Evolutionary conservation across 108 stramenopile species (phyloP), one percentile per base, ranked within the genome.

Genomic region (Cyclostephanos tholiformis): DNA sequence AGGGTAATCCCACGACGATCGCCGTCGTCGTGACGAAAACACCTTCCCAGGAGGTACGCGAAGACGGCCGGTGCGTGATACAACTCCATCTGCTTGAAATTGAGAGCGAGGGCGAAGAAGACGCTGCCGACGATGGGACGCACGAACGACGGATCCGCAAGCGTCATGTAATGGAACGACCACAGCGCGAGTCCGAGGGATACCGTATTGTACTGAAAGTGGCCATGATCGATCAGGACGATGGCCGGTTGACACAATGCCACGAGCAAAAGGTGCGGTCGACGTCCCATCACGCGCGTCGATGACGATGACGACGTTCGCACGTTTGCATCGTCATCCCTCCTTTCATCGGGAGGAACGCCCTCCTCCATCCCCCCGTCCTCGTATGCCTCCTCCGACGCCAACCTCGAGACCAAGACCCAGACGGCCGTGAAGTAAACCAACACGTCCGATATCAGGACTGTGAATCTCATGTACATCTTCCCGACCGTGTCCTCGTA

Each of bases 61-160:
- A 96, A 96, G 11, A 98, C 89, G 11, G 86, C 95, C 0, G 97
- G 97, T 12, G 96, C 95, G 78, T 94, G 95, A 77, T 97, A 98
- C 12, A 98, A 83, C 23, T 92, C 87, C 96, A 97, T 98, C 80
- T 98, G 97, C 79, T 98, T 98, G 83, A 95, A 96, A 77, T 95
- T 95, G n/a, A 98, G 82, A 36, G 97, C 93, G 58, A 95, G 55
- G n/a, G 81, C 70, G 70, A 94, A 98, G 14, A 89, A 74, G 26
- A 94, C 27, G 41, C 87, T 79, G 0, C 91, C 97, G 44, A 84
- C 0, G 10, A 96, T 56, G 46, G 87, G 89, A 56, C 65, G 44
- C 22, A 57, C 64, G 22, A 64, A 53, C n/a, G 62, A 87, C 72
- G 57, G 66, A 29, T 10, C 53, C 36, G 65, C 75, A 38, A 67